phyloP scores from a whole-genome alignment of 345 rosid genomes.

The Limnanthes douglasii region DNA sequence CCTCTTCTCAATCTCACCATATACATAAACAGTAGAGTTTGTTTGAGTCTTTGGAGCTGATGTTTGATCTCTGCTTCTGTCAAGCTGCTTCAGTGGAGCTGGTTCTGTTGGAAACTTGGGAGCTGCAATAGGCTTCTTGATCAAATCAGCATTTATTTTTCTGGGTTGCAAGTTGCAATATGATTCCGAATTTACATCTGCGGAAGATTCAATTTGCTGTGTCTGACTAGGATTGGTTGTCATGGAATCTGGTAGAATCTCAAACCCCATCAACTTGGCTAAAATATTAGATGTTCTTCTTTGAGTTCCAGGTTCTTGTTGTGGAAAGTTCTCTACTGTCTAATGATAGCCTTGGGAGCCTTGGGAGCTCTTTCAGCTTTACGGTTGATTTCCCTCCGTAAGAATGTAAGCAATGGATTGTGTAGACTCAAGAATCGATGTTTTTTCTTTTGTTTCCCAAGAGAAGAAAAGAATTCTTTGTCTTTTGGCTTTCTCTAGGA shows the following conservation, averaged over 20 bases:
- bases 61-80: conserved; percentile 32
- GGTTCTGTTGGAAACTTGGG: conserved; percentile 41
- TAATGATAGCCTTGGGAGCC: conserved; percentile 70
- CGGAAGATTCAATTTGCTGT: too few relatives aligned
- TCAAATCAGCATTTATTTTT: conserved; percentile 20
- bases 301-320: conserved; percentile 36
- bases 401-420: too few relatives aligned
- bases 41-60: too few relatives aligned
- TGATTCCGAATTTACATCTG: too few relatives aligned
- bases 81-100: conserved; percentile 54
- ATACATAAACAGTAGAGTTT: conserved; percentile 34
- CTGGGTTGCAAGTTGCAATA: too few relatives aligned
- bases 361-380: conserved; percentile 74
- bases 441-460: too few relatives aligned
- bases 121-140: conserved; percentile 26
- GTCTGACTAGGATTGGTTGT: too few relatives aligned
- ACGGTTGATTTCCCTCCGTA: conserved; percentile 27
- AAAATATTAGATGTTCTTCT: conserved; percentile 66
- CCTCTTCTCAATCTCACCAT: conserved; percentile 74
- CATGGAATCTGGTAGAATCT: conserved; percentile 29
- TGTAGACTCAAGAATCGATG: too few relatives aligned
- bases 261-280: conserved; percentile 90
- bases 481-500: too few relatives aligned
- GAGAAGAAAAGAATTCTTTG: too few relatives aligned
- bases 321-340: conserved; percentile 60